A percentile compares a stretch with the other conserved stretches of the same genome.
These are phyloP conservation scores for Penicillium silybi DNA, from an alignment of 495 filamentous ascomycete species.

Conservation along the genomic window DNA sequence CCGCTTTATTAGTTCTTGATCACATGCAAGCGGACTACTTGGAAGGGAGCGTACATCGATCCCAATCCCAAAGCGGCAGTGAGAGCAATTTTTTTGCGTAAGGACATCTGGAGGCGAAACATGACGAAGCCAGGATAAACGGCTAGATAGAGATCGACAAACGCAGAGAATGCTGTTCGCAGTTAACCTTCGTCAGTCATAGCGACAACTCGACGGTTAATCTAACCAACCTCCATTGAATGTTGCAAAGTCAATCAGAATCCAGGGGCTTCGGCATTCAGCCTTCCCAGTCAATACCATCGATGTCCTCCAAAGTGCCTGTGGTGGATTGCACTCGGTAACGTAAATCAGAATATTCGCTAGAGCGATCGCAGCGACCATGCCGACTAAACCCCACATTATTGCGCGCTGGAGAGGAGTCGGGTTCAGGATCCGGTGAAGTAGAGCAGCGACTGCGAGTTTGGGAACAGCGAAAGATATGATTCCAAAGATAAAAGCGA, in stretches of 20 bases:
- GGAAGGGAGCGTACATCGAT: background rate
- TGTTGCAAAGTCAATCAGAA: slow-evolving; percentile 23
- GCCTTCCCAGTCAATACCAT: slow-evolving; percentile 15
- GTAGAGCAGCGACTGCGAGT: slow-evolving; percentile 23
- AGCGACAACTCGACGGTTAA: background rate
- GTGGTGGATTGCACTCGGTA: slow-evolving; percentile 26
- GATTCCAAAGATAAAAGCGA: slow-evolving; percentile 26
- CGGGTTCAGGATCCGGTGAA: slow-evolving; percentile 26
- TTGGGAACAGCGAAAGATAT: slow-evolving; percentile 28
- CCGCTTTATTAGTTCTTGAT: background rate
- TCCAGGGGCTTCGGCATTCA: slow-evolving; percentile 13
- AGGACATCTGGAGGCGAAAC: slow-evolving; percentile 33
- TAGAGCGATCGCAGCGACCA: slow-evolving; percentile 13
- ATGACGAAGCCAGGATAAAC: slow-evolving; percentile 29
- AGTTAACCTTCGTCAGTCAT: background rate
- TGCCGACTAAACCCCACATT: slow-evolving; percentile 18
- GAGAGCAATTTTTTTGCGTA: slow-evolving; percentile 32
- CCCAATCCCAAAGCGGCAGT: slow-evolving; percentile 25
- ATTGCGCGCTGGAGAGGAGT: slow-evolving; percentile 5
- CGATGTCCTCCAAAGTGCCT: slow-evolving; percentile 23
- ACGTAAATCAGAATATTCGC: slow-evolving; percentile 27
- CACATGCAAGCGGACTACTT: background rate
- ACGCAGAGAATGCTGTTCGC: slow-evolving; percentile 9
- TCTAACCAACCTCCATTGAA: slow-evolving; percentile 18
- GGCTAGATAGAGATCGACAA: slow-evolving; percentile 32